Evolutionary conservation across 1,139 yeast genomes (phyloP).

Genomic region (Taiozyma sp.): DNA sequence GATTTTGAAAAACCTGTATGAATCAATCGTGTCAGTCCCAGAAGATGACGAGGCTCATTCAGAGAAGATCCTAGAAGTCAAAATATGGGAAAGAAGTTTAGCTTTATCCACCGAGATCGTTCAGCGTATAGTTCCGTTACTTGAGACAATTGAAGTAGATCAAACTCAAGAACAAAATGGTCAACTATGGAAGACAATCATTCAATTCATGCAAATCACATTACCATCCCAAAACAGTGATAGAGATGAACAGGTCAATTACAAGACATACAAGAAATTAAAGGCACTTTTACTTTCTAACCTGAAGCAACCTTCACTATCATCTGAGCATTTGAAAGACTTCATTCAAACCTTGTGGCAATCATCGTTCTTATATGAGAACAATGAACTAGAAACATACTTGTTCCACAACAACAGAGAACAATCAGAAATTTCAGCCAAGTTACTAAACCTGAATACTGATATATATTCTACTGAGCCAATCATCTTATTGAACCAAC

Average conservation of each 20-base stretch:
- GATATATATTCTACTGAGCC: slow-evolving; percentile 40
- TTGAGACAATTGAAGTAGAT: slow-evolving; percentile 1
- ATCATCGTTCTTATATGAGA: slow-evolving; percentile 45
- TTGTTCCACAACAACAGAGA: slow-evolving; percentile 26
- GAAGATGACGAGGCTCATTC: slow-evolving; percentile 29
- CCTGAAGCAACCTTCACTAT: slow-evolving; percentile 24
- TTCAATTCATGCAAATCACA: slow-evolving; percentile 39
- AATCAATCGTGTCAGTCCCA: slow-evolving; percentile 34
- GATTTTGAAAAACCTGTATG: slow-evolving; percentile 34
- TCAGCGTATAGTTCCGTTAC: slow-evolving; percentile 19
- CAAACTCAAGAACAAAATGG: neutral
- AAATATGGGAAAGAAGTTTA: slow-evolving; percentile 27
- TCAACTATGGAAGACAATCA: slow-evolving; percentile 40
- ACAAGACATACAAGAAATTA: slow-evolving; percentile 39
- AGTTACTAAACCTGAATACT: slow-evolving; percentile 29
- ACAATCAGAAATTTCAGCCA: slow-evolving; percentile 26
- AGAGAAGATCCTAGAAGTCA: slow-evolving; percentile 19
- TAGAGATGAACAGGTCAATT: slow-evolving; percentile 43
- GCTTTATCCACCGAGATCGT: slow-evolving; percentile 28
- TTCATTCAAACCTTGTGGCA: slow-evolving; percentile 41
- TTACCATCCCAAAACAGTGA: slow-evolving; percentile 28
- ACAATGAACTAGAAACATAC: slow-evolving; percentile 39
- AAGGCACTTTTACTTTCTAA: slow-evolving; percentile 39
- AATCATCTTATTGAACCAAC: slow-evolving; percentile 32
- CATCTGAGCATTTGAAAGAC: slow-evolving; percentile 31